Evolutionary conservation across 257 asterid genomes (phyloP), one percentile per base, ranked within the genome.

Genomic region (Jaltomata sinuosa): DNA sequence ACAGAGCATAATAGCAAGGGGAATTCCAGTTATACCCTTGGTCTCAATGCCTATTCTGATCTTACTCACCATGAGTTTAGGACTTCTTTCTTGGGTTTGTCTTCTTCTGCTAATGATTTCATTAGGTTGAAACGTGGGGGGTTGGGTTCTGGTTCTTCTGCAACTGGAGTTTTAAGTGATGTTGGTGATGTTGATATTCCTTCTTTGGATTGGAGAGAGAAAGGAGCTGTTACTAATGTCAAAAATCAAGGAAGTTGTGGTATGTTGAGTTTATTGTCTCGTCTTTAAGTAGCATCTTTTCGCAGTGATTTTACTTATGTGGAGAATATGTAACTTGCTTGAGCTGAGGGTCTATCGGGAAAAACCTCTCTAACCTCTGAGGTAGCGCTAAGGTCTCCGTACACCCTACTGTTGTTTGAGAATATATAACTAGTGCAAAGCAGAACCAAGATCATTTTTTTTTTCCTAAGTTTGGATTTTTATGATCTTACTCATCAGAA

Each of bases 171-270:
- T 38, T 45, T 64, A 3, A 80, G 79, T 85, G 87, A 85, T 82
- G 87, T 86, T 77, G 80, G 84, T 1, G 91, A 85, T 50, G 61
- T 86, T 36, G 94, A 87, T 76, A 49, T 91, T 81, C 99, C 99
- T 14, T 79, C 87, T 10, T 47, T 94, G 79, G 99, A 97, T 91
- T 97, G 99, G 99, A 92, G 98, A 88, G 84, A 87, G 7, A 84
- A 91, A 83, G 99, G 98, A 82, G 98, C 97, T 64, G 97, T 97
- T 55, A 93, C 98, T n/a, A 84, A 53, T 25, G 97, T 97, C 22
- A 97, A 97, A 85, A 92, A 97, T 89, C 99, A 97, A 88, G 95
- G 96, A 84, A 89, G 96, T 68, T 97, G 98, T 79, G 99, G 99
- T 97, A 89, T 69, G 93, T 62, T 42, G 19, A 16, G 76, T 40